These are phyloP conservation scores for Phytophthora pini DNA, from an alignment of 352 stramenopile species.

Conservation along the genomic window DNA sequence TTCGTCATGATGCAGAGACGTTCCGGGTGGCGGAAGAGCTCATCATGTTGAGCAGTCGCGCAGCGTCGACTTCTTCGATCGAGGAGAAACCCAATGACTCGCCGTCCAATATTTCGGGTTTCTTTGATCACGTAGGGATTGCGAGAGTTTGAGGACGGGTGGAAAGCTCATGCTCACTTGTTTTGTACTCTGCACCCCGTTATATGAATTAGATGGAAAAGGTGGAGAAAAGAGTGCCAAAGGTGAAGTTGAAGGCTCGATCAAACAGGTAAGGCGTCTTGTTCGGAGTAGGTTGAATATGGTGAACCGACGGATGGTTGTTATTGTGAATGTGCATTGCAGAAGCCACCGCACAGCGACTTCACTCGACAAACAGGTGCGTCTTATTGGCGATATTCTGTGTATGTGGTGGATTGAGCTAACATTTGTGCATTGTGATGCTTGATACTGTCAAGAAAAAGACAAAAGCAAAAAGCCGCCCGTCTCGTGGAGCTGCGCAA, in stretches of 20 bases:
- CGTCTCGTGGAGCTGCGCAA: conserved; percentile 23
- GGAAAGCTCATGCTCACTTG: neutral
- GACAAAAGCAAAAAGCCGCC: conserved; percentile 8
- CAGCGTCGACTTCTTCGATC: conserved; percentile 11
- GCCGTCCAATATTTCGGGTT: conserved; percentile 44
- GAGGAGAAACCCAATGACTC: conserved; percentile 28
- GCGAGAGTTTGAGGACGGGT: neutral
- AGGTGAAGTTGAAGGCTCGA: conserved; percentile 20
- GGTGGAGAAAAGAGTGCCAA: conserved; percentile 10
- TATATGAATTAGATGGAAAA: conserved; percentile 3
- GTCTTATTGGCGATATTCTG: neutral
- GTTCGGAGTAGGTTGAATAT: neutral
- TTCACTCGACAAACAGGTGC: conserved; percentile 13
- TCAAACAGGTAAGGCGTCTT: conserved; percentile 18
- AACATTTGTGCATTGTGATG: conserved; percentile 4
- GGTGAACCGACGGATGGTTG: neutral
- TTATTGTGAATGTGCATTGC: conserved; percentile 1
- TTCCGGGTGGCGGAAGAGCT: conserved; percentile 82
- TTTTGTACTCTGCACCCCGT: neutral
- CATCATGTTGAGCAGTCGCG: conserved; percentile 67
- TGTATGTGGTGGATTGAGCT: neutral
- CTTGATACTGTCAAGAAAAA: conserved; percentile 14
- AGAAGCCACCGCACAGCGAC: conserved; percentile 16
- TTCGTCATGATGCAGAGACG: conserved; percentile 67
- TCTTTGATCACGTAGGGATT: conserved; percentile 38